Evolutionary conservation across 192 early-diverging fungal species (phyloP).

Genomic region (Coemansia sp.): DNA sequence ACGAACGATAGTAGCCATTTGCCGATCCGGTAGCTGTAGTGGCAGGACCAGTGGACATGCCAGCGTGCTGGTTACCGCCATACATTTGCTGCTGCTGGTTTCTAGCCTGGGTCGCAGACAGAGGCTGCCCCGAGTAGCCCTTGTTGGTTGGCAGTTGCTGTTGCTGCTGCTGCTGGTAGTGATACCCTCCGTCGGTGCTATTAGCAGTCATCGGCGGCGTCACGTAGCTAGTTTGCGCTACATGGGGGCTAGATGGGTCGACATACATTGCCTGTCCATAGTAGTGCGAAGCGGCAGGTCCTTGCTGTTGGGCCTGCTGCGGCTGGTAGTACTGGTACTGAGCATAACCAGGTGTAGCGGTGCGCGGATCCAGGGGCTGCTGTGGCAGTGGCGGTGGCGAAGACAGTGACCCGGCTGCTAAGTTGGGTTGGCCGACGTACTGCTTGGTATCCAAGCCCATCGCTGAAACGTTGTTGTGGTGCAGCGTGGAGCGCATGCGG

Average conservation of each 20-base stretch:
- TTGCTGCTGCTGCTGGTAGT: background rate
- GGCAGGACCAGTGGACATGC: constrained; percentile 28
- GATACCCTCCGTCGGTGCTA: background rate
- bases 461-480: constrained; percentile 41
- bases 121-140: constrained; percentile 31
- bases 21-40: constrained; percentile 14
- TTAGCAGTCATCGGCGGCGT: background rate
- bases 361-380: constrained; percentile 29
- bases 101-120: constrained; percentile 46
- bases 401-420: constrained; percentile 14
- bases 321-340: constrained; percentile 22
- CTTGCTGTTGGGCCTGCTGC: background rate
- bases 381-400: constrained; percentile 34
- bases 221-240: constrained; percentile 5
- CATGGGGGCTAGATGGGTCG: constrained; percentile 1
- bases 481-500: constrained; percentile 56
- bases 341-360: constrained; percentile 14
- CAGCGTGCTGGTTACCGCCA: constrained; percentile 13
- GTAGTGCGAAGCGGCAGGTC: constrained; percentile 3
- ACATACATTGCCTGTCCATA: constrained; percentile 30
- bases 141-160: background rate
- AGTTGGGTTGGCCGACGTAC: constrained; percentile 3
- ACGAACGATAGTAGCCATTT: constrained; percentile 16
- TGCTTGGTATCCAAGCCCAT: constrained; percentile 16
- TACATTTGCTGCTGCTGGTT: constrained; percentile 29